phyloP scores from a whole-genome alignment of 495 filamentous ascomycete genomes.

The Penicillium alfredii region DNA sequence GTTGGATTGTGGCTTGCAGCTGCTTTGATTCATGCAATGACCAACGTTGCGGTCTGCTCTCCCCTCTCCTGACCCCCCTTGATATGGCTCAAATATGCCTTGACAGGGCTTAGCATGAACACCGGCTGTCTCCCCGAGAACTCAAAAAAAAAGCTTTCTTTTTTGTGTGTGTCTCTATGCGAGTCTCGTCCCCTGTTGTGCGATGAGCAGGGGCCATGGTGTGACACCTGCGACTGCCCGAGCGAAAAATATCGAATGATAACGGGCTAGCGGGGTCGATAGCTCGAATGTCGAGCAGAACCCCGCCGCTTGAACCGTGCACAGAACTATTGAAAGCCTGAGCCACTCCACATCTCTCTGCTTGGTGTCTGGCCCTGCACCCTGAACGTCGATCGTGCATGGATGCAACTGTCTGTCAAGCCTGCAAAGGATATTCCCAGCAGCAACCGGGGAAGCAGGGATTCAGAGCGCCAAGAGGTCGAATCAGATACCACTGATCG shows the following conservation, averaged over 20 bases:
- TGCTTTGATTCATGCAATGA: slow-evolving; percentile 7
- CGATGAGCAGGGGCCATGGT: background rate
- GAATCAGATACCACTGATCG: slow-evolving; percentile 6
- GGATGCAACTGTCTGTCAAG: slow-evolving; percentile 13
- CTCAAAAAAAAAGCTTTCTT: no score
- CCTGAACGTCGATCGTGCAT: slow-evolving; percentile 22
- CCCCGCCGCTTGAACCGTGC: slow-evolving; percentile 17
- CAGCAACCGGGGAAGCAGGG: slow-evolving; percentile 1
- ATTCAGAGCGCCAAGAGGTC: slow-evolving; percentile 6
- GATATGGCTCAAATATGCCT: background rate
- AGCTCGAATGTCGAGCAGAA: slow-evolving; percentile 3
- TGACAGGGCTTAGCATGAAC: background rate
- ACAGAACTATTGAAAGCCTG: slow-evolving; percentile 22
- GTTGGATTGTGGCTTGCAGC: slow-evolving; percentile 22
- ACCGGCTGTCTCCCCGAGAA: no score
- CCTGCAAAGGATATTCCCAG: slow-evolving; percentile 2
- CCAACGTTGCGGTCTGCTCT: slow-evolving; percentile 16
- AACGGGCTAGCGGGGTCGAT: background rate
- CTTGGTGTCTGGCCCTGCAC: no score
- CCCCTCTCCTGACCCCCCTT: no score
- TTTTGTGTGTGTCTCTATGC: no score
- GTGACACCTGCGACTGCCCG: slow-evolving; percentile 11
- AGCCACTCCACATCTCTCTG: slow-evolving; percentile 1
- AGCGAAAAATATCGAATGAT: slow-evolving; percentile 1
- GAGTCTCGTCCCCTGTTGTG: no score